Conservation (phyloP, 1,284 basidiomycete genomes). For the Cryptococcus sp. region DNA sequence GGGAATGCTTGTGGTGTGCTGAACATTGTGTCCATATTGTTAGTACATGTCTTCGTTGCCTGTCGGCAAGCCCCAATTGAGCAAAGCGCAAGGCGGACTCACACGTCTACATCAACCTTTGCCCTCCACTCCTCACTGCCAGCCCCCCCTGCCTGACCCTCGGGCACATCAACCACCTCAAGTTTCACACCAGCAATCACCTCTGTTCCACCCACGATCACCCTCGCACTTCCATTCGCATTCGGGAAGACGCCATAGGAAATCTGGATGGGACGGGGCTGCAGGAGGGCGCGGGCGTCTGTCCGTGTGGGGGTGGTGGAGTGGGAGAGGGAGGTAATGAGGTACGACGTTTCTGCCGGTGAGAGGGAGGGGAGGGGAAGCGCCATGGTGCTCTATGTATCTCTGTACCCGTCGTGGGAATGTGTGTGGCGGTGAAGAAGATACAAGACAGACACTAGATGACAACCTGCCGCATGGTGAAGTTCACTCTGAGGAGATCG, state of each 20-base stretch:
- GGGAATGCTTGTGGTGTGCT: constrained; percentile 49
- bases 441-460: not conserved
- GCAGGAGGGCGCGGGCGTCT: constrained; percentile 39
- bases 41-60: not conserved
- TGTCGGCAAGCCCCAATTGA: not conserved
- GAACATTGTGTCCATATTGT: not conserved
- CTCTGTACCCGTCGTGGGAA: not conserved
- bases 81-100: constrained; percentile 14
- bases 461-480: not conserved
- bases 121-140: constrained; percentile 33
- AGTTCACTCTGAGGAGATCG: not conserved
- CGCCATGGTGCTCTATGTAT: constrained; percentile 10
- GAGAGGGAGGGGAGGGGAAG: constrained; percentile 30
- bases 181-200: constrained; percentile 47
- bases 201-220: constrained; percentile 43
- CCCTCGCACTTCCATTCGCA: constrained; percentile 44
- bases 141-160: constrained; percentile 8
- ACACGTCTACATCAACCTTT: constrained; percentile 49
- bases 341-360: constrained; percentile 47
- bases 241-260: constrained; percentile 47
- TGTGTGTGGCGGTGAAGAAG: not conserved
- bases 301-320: constrained; percentile 36
- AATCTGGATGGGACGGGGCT: constrained; percentile 35
- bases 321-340: constrained; percentile 41
- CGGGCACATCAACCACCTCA: constrained; percentile 39